A percentile compares a stretch with the other conserved stretches of the same genome.
These are phyloP conservation scores for Nymphaea colorata DNA, from an alignment of 164 flowering plant genomes.

Conservation along the genomic window DNA sequence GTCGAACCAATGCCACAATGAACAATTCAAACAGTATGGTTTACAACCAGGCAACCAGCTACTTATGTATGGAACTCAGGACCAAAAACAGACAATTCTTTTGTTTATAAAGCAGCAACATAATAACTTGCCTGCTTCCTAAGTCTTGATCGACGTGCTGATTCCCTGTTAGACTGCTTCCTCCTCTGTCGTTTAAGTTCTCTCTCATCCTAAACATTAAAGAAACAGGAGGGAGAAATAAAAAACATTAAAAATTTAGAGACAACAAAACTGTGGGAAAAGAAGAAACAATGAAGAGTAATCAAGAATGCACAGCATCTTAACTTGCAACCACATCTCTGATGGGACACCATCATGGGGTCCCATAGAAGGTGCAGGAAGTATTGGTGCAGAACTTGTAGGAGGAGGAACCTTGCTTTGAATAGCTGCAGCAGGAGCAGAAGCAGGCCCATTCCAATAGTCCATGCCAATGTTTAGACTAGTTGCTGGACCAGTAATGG, in stretches of 20 bases:
- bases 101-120: too few species aligned
- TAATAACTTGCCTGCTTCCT: conserved; percentile 20
- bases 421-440: conserved; percentile 10
- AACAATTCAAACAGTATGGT: too few species aligned
- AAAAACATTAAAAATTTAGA: too few species aligned
- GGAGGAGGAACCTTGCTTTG: conserved; percentile 14
- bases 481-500: conserved; percentile 19
- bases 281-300: too few species aligned
- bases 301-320: background rate
- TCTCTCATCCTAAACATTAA: conserved; percentile 20
- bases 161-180: conserved; percentile 27
- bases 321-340: conserved; percentile 21
- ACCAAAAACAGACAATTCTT: too few species aligned
- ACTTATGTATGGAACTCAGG: too few species aligned
- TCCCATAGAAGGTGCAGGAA: conserved; percentile 10
- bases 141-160: conserved; percentile 25
- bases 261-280: too few species aligned
- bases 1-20: too few species aligned
- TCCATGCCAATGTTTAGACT: conserved; percentile 25
- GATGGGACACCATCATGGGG: conserved; percentile 13
- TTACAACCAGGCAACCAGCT: too few species aligned
- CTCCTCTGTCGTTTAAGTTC: conserved; percentile 26
- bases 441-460: conserved; percentile 20
- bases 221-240: background rate
- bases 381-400: conserved; percentile 10